Percentiles rank a stretch among this genome's conserved stretches.
phyloP scores from a whole-genome alignment of 495 filamentous ascomycete species.

The Tuber melanosporum region DNA sequence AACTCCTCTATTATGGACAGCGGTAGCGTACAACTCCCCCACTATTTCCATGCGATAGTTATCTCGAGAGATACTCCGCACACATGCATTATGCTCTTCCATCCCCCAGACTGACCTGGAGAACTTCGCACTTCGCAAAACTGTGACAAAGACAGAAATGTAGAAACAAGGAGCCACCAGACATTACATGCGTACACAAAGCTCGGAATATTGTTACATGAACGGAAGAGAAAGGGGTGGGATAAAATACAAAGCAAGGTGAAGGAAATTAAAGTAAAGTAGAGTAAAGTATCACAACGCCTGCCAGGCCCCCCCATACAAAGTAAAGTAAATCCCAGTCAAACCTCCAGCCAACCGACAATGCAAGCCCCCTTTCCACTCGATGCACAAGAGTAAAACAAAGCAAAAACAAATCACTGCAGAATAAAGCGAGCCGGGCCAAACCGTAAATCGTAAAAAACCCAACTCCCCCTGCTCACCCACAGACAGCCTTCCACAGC shows the following conservation, averaged over 20 bases:
- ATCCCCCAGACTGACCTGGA: not conserved
- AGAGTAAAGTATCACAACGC: not conserved
- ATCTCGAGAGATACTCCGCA: not conserved
- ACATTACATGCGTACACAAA: not conserved
- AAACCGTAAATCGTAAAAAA: too few relatives aligned
- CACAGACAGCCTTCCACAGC: slow-evolving; percentile 33
- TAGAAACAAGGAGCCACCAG: not conserved
- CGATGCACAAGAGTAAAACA: not conserved
- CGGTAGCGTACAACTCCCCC: not conserved
- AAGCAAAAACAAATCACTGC: not conserved
- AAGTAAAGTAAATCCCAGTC: slow-evolving; percentile 1
- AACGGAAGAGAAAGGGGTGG: not conserved
- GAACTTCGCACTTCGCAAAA: not conserved
- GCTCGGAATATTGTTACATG: not conserved
- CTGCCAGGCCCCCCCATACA: not conserved
- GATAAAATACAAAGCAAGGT: not conserved
- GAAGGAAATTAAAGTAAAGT: not conserved
- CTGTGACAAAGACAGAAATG: not conserved
- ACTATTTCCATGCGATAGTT: not conserved
- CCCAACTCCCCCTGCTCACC: not conserved
- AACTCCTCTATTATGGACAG: too few relatives aligned
- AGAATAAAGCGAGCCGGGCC: not conserved
- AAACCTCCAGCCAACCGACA: not conserved
- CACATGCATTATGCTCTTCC: not conserved
- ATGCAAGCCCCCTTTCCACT: not conserved